Evolutionary conservation across 768 basidiomycete genomes (phyloP).

Genomic region (Kwoniella dendrophila): DNA sequence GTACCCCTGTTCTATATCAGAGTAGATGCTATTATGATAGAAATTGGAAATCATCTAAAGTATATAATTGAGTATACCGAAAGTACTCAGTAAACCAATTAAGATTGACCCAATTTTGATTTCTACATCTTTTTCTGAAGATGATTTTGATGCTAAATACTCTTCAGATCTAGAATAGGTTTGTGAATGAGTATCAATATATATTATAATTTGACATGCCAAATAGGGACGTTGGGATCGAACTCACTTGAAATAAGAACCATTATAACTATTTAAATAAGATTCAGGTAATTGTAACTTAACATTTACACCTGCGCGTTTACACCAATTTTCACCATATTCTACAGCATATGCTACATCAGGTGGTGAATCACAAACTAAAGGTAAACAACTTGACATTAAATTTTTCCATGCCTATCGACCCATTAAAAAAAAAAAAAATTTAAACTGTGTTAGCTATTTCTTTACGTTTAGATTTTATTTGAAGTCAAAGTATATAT

Average conservation of each 20-base stretch:
- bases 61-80: too few relatives aligned
- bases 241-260: constrained; percentile 43
- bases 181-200: neutral
- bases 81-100: too few relatives aligned
- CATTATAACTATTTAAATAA: constrained; percentile 24
- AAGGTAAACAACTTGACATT: constrained; percentile 31
- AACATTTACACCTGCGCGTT: constrained; percentile 37
- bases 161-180: neutral
- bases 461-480: too few relatives aligned
- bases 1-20: too few relatives aligned
- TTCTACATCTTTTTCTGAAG: neutral
- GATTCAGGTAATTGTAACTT: constrained; percentile 29
- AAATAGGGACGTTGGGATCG: neutral
- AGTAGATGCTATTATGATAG: too few relatives aligned
- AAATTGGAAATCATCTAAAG: too few relatives aligned
- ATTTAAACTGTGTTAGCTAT: neutral
- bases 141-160: constrained; percentile 1
- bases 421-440: neutral
- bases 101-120: neutral
- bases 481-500: too few relatives aligned
- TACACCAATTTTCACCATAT: constrained; percentile 30
- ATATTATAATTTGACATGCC: neutral
- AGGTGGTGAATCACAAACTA: constrained; percentile 32
- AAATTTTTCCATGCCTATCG: constrained; percentile 10
- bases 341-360: constrained; percentile 45